A percentile compares a stretch with the other conserved stretches of the same genome.
Conservation (phyloP, 169 alveolate species). For the Plasmodium inui region DNA sequence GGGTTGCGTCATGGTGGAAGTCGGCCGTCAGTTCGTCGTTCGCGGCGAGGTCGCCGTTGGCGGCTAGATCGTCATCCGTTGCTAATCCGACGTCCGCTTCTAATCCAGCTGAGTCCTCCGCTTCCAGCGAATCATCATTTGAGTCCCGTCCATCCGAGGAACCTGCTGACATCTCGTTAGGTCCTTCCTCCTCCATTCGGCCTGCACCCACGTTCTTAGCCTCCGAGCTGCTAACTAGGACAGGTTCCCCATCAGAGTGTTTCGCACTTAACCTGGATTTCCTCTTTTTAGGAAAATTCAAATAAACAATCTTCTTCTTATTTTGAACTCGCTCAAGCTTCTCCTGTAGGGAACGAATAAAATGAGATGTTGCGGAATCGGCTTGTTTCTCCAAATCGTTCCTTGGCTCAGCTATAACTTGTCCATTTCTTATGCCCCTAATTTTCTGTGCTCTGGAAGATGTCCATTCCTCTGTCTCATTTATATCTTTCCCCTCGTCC, state of each 20-base stretch:
- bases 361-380: constrained; percentile 4
- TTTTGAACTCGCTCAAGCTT: constrained; percentile 44
- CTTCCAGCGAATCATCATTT: not conserved
- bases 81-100: not conserved
- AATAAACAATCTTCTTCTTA: constrained; percentile 41
- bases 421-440: constrained; percentile 39
- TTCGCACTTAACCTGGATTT: not conserved
- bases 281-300: constrained; percentile 1
- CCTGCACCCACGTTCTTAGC: not conserved
- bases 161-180: not conserved
- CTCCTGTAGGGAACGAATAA: constrained; percentile 33
- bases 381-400: not conserved
- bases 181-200: not conserved
- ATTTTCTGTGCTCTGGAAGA: constrained; percentile 1
- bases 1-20: not conserved
- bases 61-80: not conserved
- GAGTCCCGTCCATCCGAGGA: not conserved
- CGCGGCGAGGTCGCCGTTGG: not conserved
- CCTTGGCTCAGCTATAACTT: constrained; percentile 2
- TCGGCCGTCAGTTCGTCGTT: not conserved
- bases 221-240: not conserved
- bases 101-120: not conserved
- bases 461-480: not conserved
- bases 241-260: not conserved
- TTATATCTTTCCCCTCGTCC: not conserved